Percentiles rank a stretch among this genome's conserved stretches.
phyloP scores from a whole-genome alignment of 73 alveolate species.

The Stentor coeruleus region DNA sequence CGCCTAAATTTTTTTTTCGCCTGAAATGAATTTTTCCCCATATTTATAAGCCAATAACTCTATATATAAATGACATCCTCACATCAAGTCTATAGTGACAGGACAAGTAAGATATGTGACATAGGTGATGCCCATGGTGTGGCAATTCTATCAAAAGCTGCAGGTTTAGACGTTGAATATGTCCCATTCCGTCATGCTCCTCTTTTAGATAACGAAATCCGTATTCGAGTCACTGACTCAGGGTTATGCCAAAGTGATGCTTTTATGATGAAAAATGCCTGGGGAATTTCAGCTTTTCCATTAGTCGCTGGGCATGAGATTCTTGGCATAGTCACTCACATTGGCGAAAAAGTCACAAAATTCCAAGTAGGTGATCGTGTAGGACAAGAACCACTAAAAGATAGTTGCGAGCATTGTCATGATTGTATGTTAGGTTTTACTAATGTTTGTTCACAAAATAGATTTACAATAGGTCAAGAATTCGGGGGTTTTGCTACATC shows the following conservation, averaged over 20 bases:
- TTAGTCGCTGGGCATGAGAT: conserved; percentile 53
- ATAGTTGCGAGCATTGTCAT: conserved; percentile 63
- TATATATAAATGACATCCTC: no score
- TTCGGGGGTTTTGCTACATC: conserved; percentile 78
- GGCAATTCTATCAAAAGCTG: background rate
- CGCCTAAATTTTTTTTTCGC: no score
- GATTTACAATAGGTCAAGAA: conserved; percentile 38
- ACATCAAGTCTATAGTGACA: background rate
- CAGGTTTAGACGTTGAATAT: background rate
- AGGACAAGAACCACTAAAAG: conserved; percentile 59
- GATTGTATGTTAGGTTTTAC: conserved; percentile 57
- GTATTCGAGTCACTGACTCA: conserved; percentile 19
- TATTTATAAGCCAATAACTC: no score
- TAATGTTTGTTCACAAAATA: conserved; percentile 50
- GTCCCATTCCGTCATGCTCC: conserved; percentile 22
- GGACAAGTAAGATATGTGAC: background rate
- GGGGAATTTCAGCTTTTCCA: conserved; percentile 29
- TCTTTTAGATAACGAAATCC: conserved; percentile 11
- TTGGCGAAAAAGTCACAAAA: conserved; percentile 39
- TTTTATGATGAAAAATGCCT: background rate
- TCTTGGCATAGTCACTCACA: conserved; percentile 30
- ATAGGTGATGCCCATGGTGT: conserved; percentile 23
- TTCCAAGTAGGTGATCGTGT: conserved; percentile 50
- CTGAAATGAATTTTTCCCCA: no score
- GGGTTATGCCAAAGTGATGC: conserved; percentile 26